Evolutionary conservation across 2,329 filamentous ascomycete genomes (phyloP), one percentile per base, ranked within the genome.

Genomic region (Colletotrichum melonis): DNA sequence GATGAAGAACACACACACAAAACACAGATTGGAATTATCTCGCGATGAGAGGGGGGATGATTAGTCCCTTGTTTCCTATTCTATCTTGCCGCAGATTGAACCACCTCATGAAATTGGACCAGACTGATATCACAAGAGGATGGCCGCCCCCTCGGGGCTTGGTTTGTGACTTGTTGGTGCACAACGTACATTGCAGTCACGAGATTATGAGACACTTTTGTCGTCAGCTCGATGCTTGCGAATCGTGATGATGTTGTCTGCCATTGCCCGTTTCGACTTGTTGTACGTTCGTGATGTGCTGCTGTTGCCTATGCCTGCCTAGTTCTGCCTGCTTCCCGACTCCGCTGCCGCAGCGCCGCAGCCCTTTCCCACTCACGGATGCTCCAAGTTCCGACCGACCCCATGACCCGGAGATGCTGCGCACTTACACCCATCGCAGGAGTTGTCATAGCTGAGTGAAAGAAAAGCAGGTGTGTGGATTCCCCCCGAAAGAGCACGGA

Each of bases 11-110:
- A 57, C 26, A 60, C 57, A 26, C 59, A 65, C 28, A 55, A 46
- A 56, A 5, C 63, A 65, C 71, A 73, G 71, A 71, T 73, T 73
- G 71, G 67, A 70, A 64, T 71, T 70, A 65, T 71, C 62, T 66
- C 55, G 55, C 56, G 56, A 73, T 42, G 56, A 38, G 59, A 46
- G 49, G 67, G 38, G 65, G 65, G 62, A 56, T 57, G 30, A 28
- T 46, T 69, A 54, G 28, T 59, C 66, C 28, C 49, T 55, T 55
- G 12, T 42, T 56, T 46, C 38, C 24, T 22, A 28, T 24, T 11
- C 11, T 57, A 42, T 57, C 32, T 56, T 35, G 8, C 19, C 42
- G 42, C 54, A 49, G 32, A 49, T 49, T 58, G 49, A 63, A 63
- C 38, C 52, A 14, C 42, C 42, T 42, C 35, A 24, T 28, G 26